phyloP scores from a whole-genome alignment of 2,329 filamentous ascomycete genomes.

The Endothia cerciana region DNA sequence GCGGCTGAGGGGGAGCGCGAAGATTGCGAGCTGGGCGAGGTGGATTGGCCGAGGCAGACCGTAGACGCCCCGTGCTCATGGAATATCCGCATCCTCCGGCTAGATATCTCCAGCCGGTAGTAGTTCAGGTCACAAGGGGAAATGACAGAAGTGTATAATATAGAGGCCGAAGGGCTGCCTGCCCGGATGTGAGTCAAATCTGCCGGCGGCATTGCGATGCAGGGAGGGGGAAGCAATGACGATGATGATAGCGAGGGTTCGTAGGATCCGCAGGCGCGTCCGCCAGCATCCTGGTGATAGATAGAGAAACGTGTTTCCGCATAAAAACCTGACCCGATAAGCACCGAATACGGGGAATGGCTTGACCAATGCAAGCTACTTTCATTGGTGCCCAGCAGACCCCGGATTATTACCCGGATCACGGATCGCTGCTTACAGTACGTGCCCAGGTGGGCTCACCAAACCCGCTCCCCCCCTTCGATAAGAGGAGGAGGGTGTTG shows the following conservation, averaged over 20 bases:
- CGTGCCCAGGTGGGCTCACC: too few species aligned
- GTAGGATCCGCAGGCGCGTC: not conserved
- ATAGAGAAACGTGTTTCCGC: not conserved
- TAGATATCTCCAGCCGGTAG: not conserved
- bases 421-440: not conserved
- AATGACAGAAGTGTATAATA: too few species aligned
- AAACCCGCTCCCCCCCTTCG: slow-evolving; percentile 1
- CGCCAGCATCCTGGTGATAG: not conserved
- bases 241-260: not conserved
- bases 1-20: slow-evolving; percentile 45
- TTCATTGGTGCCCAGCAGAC: slow-evolving; percentile 7
- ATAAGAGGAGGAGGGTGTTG: not conserved
- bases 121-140: too few species aligned
- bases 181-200: not conserved
- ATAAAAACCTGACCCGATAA: not conserved
- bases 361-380: slow-evolving; percentile 8
- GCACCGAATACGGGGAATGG: not conserved
- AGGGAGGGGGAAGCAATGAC: not conserved
- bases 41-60: slow-evolving; percentile 40
- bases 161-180: too few species aligned
- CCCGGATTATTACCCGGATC: slow-evolving; percentile 4
- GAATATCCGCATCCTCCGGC: not conserved
- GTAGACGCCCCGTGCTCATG: too few species aligned
- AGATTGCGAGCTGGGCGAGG: slow-evolving; percentile 44
- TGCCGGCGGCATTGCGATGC: not conserved